These are phyloP conservation scores for Cercospora berteroae DNA, from an alignment of 2,329 filamentous ascomycete genomes.

Conservation along the genomic window DNA sequence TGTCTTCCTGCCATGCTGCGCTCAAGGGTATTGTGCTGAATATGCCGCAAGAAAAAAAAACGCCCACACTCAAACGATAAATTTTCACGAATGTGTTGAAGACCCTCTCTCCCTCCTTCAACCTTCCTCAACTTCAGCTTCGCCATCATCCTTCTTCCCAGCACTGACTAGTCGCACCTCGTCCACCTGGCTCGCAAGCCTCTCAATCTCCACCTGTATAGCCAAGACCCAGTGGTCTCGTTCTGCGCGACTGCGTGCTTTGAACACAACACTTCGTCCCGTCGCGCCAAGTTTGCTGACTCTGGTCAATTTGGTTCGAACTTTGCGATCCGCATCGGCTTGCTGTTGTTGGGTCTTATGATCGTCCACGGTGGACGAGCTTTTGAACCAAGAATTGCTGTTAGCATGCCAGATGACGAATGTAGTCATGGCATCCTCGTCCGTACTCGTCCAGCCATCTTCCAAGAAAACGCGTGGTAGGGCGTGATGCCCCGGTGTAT, in stretches of 20 bases:
- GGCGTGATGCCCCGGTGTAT: slow-evolving; percentile 58
- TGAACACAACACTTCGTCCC: slow-evolving; percentile 64
- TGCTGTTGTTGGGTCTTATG: slow-evolving; percentile 23
- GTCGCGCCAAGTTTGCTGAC: slow-evolving; percentile 61
- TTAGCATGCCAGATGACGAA: slow-evolving; percentile 66
- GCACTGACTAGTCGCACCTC: slow-evolving; percentile 49
- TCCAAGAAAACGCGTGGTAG: slow-evolving; percentile 60
- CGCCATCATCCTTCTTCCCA: neutral
- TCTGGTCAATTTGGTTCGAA: slow-evolving; percentile 50
- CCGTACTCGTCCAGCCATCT: slow-evolving; percentile 60
- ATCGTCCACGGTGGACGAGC: slow-evolving; percentile 35
- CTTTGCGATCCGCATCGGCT: slow-evolving; percentile 9
- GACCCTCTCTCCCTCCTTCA: neutral
- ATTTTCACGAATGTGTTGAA: neutral
- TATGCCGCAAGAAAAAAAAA: neutral
- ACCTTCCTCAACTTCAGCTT: neutral
- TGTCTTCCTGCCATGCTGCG: neutral
- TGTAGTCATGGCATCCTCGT: slow-evolving; percentile 65
- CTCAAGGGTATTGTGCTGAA: neutral
- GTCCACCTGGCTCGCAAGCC: slow-evolving; percentile 51
- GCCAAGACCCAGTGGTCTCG: slow-evolving; percentile 67
- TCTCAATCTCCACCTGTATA: slow-evolving; percentile 65
- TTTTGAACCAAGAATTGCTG: slow-evolving; percentile 56
- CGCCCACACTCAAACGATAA: neutral
- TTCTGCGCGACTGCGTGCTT: slow-evolving; percentile 62